Percentiles rank a stretch among this genome's conserved stretches.
Conservation (phyloP, 208 protist species). For the Leishmania amazonensis region DNA sequence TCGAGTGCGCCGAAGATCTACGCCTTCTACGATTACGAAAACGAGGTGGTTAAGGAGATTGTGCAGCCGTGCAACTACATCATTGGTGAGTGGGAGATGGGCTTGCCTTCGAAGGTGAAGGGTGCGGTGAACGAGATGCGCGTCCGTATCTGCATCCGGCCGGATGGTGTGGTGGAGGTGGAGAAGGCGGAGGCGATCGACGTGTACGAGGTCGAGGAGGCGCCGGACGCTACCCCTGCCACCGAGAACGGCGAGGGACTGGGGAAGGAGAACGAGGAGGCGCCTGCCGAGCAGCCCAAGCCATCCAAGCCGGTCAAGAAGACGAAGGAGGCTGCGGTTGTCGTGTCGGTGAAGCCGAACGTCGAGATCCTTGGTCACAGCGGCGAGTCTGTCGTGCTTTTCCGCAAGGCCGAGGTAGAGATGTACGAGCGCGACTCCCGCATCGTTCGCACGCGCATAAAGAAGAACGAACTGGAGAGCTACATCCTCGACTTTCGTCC, state of each 20-base stretch:
- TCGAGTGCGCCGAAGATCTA: conserved; percentile 75
- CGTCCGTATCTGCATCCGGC: conserved; percentile 66
- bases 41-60: conserved; percentile 40
- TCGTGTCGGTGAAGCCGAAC: conserved; percentile 61
- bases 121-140: conserved; percentile 54
- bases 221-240: conserved; percentile 16
- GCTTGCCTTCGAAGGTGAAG: conserved; percentile 34
- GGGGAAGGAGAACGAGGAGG: conserved; percentile 41
- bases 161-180: conserved; percentile 65
- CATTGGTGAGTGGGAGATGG: conserved; percentile 77
- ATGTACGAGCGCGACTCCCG: conserved; percentile 76
- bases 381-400: conserved; percentile 45
- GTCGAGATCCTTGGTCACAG: conserved; percentile 60
- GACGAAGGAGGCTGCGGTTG: conserved; percentile 45
- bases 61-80: conserved; percentile 52
- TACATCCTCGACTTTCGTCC: conserved; percentile 90
- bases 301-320: conserved; percentile 24
- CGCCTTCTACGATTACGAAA: conserved; percentile 79
- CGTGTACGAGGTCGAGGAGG: conserved; percentile 77
- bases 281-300: conserved; percentile 6
- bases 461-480: conserved; percentile 92
- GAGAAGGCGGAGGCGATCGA: conserved; percentile 70
- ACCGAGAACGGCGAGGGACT: conserved; percentile 32
- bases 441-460: conserved; percentile 75
- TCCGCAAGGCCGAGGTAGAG: conserved; percentile 67